Base-by-base conservation (phyloP, 1,139 yeast species). In the Pneumocystis canis region DNA sequence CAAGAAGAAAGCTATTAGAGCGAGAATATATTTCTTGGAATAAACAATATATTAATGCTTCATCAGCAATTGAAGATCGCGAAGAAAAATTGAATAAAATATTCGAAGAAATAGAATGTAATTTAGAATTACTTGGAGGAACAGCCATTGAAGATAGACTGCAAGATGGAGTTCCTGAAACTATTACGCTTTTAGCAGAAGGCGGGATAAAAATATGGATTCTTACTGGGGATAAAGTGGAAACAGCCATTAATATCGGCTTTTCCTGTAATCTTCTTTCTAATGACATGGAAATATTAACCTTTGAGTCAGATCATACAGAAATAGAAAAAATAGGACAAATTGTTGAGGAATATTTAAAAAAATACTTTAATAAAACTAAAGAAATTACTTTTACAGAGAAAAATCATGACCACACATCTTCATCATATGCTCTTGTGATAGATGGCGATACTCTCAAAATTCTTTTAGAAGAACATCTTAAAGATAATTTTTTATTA, bases 141-240 rank as follows among this genome's bases (percentile, higher is more conserved):
- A 92, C 98, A 37, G 98, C 98, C 25, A 92, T 92, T 73, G 98
- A 92, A 73, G 98, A 92, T 75, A 80, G 96, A 70, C 79, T 92
- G 65, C 98, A 92, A 76, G 89, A 84, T 66, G 98, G 97, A 72
- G 98, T 92, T 20, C 97, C 98, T 1, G 95, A 89, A 69, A 82
- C 97, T 3, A 92, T 92, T 73, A 85, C 89, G 11, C 75, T 87
- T 60, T 79, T 92, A 64, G 88, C 86, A 14, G 82, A 84, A 68
- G 97, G 97, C 7, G 98, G 98, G 70, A 87, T 92, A 68, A 92
- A 92, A 74, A 78, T 92, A 63, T 92, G 98, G 98, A 97, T 92
- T 54, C 79, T 92, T 64, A 92, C 98, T 20, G 98, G 98, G 74
- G 98, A 92, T 75, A 87, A 90, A 75, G 94, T 92, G 60, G 98